Evolutionary conservation across 768 basidiomycete species (phyloP).

Genomic region (Auricularia auricula-judae): DNA sequence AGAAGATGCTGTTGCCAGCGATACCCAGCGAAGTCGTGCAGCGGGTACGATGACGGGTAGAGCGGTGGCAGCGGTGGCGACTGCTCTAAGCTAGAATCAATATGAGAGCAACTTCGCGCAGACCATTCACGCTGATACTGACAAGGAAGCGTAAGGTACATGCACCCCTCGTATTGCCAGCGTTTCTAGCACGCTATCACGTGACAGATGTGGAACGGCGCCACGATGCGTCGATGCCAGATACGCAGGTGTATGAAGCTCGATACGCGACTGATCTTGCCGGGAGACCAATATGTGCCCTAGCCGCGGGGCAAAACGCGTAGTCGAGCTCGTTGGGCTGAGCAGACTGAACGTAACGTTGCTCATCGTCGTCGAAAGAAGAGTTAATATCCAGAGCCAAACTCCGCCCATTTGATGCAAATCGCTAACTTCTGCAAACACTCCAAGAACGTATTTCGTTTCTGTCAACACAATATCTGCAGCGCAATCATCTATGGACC

Average conservation of each 20-base stretch:
- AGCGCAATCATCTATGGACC: no score
- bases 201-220: constrained; percentile 59
- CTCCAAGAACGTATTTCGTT: no score
- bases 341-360: neutral
- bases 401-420: no score
- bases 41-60: constrained; percentile 36
- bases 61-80: constrained; percentile 56
- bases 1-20: constrained; percentile 35
- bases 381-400: no score
- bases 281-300: neutral
- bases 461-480: no score
- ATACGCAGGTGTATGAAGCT: constrained; percentile 50
- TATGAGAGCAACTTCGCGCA: neutral
- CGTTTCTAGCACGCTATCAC: constrained; percentile 41
- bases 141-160: constrained; percentile 77
- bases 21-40: constrained; percentile 62
- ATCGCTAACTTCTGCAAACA: no score
- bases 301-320: neutral
- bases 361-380: neutral
- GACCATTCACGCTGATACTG: constrained; percentile 12
- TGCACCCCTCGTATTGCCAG: constrained; percentile 50
- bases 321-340: neutral
- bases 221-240: constrained; percentile 61
- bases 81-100: constrained; percentile 45
- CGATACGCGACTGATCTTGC: constrained; percentile 13